phyloP scores from a whole-genome alignment of 257 asterid species.

The Nemophila menziesii region DNA sequence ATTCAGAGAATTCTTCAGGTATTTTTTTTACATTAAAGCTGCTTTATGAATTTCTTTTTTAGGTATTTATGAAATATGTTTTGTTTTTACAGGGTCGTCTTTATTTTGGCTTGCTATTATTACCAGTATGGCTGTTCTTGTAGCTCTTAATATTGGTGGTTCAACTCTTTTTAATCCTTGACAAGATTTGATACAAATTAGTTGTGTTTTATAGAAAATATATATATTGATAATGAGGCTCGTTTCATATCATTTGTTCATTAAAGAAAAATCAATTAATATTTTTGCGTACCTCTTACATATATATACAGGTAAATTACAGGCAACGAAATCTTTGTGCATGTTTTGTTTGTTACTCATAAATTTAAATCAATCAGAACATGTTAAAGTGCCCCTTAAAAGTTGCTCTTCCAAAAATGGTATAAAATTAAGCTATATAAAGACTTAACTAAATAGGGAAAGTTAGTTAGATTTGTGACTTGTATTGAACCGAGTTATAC shows the following conservation, averaged over 20 bases:
- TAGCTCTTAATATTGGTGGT: conserved; percentile 61
- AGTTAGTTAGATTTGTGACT: too few species aligned
- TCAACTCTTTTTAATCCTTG: conserved; percentile 83
- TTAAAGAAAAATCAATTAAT: neutral
- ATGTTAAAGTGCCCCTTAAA: too few species aligned
- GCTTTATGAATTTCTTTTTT: neutral
- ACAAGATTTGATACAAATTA: conserved; percentile 12
- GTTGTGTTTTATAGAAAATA: neutral
- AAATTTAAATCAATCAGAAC: too few species aligned
- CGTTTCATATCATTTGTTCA: neutral
- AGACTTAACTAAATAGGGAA: too few species aligned
- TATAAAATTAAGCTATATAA: too few species aligned
- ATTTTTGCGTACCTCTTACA: neutral
- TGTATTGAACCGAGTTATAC: too few species aligned
- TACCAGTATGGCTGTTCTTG: conserved; percentile 63
- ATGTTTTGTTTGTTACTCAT: neutral
- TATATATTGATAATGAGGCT: neutral
- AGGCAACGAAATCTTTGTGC: neutral
- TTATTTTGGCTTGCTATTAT: conserved; percentile 68
- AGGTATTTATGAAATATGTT: conserved; percentile 1
- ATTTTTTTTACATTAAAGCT: conserved; percentile 9
- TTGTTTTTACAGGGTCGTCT: conserved; percentile 49
- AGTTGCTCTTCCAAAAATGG: too few species aligned
- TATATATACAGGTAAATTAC: neutral
- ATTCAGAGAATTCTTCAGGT: conserved; percentile 45